Percentiles rank a stretch among this genome's conserved stretches.
phyloP scores from a whole-genome alignment of 768 basidiomycete species.

The Mycena filopes region DNA sequence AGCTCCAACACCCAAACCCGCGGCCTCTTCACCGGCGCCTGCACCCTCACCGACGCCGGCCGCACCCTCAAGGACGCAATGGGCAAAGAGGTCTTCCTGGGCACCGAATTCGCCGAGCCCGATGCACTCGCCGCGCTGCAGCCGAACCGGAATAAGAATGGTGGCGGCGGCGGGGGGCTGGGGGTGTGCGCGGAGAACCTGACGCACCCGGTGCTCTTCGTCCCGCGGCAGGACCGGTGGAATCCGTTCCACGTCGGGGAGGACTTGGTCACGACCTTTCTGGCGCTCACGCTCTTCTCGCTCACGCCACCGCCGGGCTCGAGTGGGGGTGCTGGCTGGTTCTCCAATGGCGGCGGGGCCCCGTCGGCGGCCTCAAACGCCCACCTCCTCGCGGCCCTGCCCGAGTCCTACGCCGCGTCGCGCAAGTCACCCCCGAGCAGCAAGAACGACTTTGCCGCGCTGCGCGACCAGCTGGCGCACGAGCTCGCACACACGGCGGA shows the following conservation, averaged over 20 bases:
- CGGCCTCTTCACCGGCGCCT: constrained; percentile 19
- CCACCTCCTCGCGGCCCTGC: too few species aligned
- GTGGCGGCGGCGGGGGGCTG: background rate
- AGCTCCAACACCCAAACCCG: background rate
- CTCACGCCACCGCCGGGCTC: constrained; percentile 19
- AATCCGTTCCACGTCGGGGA: constrained; percentile 37
- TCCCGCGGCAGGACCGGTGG: constrained; percentile 33
- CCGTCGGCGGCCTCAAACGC: too few species aligned
- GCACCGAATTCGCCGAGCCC: constrained; percentile 21
- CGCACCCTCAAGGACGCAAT: constrained; percentile 17
- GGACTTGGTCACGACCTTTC: constrained; percentile 35
- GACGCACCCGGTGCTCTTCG: constrained; percentile 31
- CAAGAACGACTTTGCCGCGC: too few species aligned
- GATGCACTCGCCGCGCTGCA: background rate
- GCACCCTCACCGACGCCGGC: constrained; percentile 2
- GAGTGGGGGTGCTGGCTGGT: background rate
- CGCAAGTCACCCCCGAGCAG: background rate
- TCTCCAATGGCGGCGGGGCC: too few species aligned
- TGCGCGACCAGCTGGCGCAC: background rate
- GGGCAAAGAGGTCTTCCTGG: constrained; percentile 29
- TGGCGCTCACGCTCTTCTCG: constrained; percentile 30
- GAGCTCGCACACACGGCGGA: constrained; percentile 4
- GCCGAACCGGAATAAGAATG: background rate
- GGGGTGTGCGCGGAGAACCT: constrained; percentile 7
- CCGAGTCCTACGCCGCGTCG: background rate